These are phyloP conservation scores for Xanthoconium stramineum DNA, from an alignment of 768 basidiomycete species.

Conservation along the genomic window DNA sequence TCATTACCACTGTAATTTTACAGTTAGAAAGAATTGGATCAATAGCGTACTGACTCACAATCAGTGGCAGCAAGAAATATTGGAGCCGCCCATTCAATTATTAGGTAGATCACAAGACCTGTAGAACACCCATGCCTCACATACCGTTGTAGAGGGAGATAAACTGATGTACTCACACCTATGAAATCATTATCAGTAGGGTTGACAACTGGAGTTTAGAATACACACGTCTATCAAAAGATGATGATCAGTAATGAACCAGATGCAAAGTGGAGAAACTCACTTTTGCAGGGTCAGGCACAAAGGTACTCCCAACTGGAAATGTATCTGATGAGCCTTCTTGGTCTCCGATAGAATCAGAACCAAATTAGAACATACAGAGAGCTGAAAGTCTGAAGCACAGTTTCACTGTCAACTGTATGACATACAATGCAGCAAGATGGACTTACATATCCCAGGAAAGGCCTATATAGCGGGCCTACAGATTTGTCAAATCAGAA, in stretches of 20 bases:
- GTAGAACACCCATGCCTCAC: not conserved
- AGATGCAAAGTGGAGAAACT: not conserved
- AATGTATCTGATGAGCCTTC: not conserved
- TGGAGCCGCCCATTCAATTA: accelerated
- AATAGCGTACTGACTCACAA: not conserved
- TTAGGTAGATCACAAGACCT: not conserved
- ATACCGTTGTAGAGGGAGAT: no score
- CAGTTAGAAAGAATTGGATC: not conserved
- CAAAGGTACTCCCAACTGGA: not conserved
- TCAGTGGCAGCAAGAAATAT: not conserved
- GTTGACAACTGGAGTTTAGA: not conserved
- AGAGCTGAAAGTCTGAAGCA: not conserved
- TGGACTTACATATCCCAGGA: not conserved
- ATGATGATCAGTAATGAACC: not conserved
- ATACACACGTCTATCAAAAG: not conserved
- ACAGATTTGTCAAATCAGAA: not conserved
- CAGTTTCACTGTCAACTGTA: not conserved
- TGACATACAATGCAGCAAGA: no score
- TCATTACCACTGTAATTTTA: not conserved
- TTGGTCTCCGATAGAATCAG: not conserved
- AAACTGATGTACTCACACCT: not conserved
- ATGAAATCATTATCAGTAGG: not conserved
- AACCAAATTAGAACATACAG: not conserved
- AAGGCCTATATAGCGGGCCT: slow-evolving; percentile 2
- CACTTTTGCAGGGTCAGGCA: not conserved